Evolutionary conservation across 176 grass and related monocot genomes (phyloP).

Genomic region (Miscanthus lutarioriparius): DNA sequence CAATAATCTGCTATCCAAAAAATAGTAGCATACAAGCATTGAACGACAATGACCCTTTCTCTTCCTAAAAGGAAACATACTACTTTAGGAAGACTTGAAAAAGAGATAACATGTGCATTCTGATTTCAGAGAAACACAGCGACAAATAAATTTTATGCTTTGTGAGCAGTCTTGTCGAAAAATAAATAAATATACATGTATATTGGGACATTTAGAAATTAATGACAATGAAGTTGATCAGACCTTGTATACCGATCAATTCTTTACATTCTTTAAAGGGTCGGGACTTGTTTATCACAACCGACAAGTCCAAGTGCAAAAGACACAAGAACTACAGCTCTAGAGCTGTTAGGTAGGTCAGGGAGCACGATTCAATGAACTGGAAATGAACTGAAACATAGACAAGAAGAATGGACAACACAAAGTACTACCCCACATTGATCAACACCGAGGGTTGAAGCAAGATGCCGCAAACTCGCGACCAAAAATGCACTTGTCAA

Average conservation of each 20-base stretch:
- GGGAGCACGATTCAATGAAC: slow-evolving; percentile 25
- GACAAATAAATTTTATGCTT: no score
- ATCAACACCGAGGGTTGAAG: slow-evolving; percentile 30
- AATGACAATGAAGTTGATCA: no score
- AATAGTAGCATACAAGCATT: slow-evolving; percentile 28
- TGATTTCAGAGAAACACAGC: no score
- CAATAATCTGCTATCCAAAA: slow-evolving; percentile 17
- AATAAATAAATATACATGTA: no score
- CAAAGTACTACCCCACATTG: slow-evolving; percentile 23
- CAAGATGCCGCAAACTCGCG: slow-evolving; percentile 30
- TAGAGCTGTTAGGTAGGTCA: slow-evolving; percentile 26
- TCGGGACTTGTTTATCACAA: slow-evolving; percentile 13
- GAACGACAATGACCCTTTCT: no score
- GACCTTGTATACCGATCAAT: slow-evolving; percentile 21
- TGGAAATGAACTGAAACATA: neutral
- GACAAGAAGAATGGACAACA: slow-evolving; percentile 43
- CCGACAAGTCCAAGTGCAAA: slow-evolving; percentile 38
- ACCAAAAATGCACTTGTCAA: slow-evolving; percentile 46
- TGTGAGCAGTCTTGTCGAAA: no score
- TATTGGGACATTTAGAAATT: no score
- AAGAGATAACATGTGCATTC: no score
- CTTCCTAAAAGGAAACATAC: no score
- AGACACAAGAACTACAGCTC: slow-evolving; percentile 29
- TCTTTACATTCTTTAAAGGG: slow-evolving; percentile 13
- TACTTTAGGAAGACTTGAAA: no score